phyloP scores from a whole-genome alignment of 257 asterid species.

The Eustoma russellianum region DNA sequence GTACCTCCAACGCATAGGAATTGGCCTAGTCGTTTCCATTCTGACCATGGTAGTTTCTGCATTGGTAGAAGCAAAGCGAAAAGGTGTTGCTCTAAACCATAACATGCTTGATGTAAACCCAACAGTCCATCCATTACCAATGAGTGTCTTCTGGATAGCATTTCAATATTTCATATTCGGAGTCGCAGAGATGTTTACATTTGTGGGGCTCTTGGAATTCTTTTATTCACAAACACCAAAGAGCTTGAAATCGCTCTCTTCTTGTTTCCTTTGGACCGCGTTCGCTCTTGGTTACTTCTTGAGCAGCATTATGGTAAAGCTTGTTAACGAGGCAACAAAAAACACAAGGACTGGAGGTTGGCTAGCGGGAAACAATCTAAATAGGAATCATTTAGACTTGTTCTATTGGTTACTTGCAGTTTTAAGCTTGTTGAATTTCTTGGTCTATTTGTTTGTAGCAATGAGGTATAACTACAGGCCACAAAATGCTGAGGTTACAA shows the following conservation, averaged over 20 bases:
- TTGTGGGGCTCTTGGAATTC: conserved; percentile 64
- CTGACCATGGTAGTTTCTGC: conserved; percentile 66
- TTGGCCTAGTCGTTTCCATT: conserved; percentile 57
- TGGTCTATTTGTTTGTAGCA: conserved; percentile 43
- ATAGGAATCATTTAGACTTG: conserved; percentile 49
- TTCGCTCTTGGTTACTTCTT: conserved; percentile 62
- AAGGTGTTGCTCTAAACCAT: conserved; percentile 35
- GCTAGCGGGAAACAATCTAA: conserved; percentile 65
- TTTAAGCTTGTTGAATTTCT: conserved; percentile 42
- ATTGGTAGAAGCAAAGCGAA: conserved; percentile 49
- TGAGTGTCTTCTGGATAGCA: conserved; percentile 65
- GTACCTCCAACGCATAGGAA: conserved; percentile 61
- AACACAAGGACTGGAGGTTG: conserved; percentile 52
- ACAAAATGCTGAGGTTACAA: conserved; percentile 11
- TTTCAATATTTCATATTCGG: conserved; percentile 80
- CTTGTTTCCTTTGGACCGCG: conserved; percentile 67
- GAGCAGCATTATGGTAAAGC: conserved; percentile 60
- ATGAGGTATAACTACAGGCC: conserved; percentile 56
- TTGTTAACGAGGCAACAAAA: conserved; percentile 46
- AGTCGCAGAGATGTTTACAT: conserved; percentile 75
- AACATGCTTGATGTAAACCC: conserved; percentile 56
- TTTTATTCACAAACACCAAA: conserved; percentile 63
- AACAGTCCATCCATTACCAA: conserved; percentile 45
- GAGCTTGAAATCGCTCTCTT: conserved; percentile 53
- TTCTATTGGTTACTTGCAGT: conserved; percentile 53